A percentile compares a stretch with the other conserved stretches of the same genome.
Conservation (phyloP, 164 flowering plant species). For the Kalanchoe fedtschenkoi region DNA sequence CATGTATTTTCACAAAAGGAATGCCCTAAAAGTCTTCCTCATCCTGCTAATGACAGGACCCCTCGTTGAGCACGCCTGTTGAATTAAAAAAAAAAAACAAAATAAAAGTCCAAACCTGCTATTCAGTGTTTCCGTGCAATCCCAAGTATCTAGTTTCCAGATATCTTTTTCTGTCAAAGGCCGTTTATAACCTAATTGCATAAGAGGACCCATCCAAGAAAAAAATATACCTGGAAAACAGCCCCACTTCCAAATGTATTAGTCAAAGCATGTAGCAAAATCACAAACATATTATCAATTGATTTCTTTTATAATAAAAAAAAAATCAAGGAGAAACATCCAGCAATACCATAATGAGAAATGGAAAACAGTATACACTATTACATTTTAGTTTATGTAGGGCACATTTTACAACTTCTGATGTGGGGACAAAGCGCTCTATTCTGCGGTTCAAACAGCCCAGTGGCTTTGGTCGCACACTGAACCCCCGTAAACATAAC, state of each 20-base stretch:
- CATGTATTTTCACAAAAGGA: background rate
- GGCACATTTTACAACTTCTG: background rate
- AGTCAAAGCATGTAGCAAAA: background rate
- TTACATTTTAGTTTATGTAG: background rate
- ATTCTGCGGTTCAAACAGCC: background rate
- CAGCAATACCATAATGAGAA: background rate
- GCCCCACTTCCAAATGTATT: background rate
- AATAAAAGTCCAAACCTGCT: constrained; percentile 35
- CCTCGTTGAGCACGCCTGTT: background rate
- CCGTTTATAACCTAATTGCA: constrained; percentile 64
- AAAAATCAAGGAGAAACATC: background rate
- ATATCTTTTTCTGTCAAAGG: constrained; percentile 93
- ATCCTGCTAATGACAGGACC: background rate
- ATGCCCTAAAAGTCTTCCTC: background rate
- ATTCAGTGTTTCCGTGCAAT: constrained; percentile 67
- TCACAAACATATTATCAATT: background rate
- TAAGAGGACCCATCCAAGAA: constrained; percentile 77
- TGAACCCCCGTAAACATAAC: too few species aligned
- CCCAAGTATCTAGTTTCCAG: constrained; percentile 96
- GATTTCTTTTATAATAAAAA: background rate
- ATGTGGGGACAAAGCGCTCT: background rate
- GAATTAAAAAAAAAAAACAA: background rate
- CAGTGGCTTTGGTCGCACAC: too few species aligned
- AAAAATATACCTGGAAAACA: constrained; percentile 44
- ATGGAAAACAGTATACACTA: background rate